Conservation (phyloP, 345 rosid genomes). For the Ceriops zippeliana region DNA sequence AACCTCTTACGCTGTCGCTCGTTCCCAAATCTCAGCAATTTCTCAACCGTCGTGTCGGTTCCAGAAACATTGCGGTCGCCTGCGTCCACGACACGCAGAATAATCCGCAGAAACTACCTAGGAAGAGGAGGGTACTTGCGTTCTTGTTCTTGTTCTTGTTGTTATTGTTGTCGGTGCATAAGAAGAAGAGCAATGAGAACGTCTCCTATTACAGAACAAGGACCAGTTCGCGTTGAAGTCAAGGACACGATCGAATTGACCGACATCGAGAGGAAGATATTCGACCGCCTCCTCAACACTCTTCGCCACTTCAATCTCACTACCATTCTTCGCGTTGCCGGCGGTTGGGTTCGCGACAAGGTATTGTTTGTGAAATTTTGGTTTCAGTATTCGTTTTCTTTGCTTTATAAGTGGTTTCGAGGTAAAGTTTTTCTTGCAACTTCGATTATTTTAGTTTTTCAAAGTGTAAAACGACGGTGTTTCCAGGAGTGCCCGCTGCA, state of each 20-base stretch:
- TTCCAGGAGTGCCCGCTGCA: too few species aligned
- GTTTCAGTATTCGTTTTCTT: neutral
- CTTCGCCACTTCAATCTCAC: constrained; percentile 57
- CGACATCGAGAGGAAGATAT: constrained; percentile 60
- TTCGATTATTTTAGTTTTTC: too few species aligned
- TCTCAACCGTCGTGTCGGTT: neutral
- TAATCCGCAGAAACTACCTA: constrained; percentile 12
- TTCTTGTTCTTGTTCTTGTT: constrained; percentile 3
- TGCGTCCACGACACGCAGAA: neutral
- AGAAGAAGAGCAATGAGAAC: constrained; percentile 30
- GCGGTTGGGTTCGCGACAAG: constrained; percentile 99
- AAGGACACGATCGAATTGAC: constrained; percentile 60
- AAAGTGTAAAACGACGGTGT: too few species aligned
- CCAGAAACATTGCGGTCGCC: neutral
- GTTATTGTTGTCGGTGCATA: constrained; percentile 1
- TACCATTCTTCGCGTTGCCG: constrained; percentile 90
- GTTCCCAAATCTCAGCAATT: constrained; percentile 15
- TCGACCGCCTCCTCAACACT: constrained; percentile 64
- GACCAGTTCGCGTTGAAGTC: constrained; percentile 31
- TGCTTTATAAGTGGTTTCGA: too few species aligned
- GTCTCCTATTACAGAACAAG: constrained; percentile 14
- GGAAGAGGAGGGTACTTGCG: constrained; percentile 6
- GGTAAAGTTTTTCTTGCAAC: too few species aligned
- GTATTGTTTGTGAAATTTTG: constrained; percentile 19
- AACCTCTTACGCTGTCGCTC: constrained; percentile 25